phyloP scores from a whole-genome alignment of 768 basidiomycete species.

The Xerocomellus amylosporus region DNA sequence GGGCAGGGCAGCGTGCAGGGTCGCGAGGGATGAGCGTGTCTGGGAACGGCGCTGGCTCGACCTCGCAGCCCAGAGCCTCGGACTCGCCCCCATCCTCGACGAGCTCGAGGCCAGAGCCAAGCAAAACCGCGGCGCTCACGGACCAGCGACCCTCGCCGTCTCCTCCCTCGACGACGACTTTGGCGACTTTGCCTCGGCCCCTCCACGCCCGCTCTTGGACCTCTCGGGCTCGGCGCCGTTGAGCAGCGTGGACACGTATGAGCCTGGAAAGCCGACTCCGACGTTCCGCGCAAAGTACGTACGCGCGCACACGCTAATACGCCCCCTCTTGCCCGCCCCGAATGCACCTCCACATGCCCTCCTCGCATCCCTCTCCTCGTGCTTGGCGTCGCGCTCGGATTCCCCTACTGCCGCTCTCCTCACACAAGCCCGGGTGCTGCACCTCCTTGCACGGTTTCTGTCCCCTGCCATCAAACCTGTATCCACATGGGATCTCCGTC shows the following conservation, averaged over 20 bases:
- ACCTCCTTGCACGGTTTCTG: slow-evolving; percentile 72
- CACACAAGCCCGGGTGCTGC: slow-evolving; percentile 65
- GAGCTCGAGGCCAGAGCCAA: slow-evolving; percentile 48
- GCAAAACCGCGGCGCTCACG: slow-evolving; percentile 35
- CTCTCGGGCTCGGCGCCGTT: slow-evolving; percentile 10
- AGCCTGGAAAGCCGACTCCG: slow-evolving; percentile 23
- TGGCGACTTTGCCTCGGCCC: slow-evolving; percentile 72
- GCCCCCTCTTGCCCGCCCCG: slow-evolving; percentile 55
- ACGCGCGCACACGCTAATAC: slow-evolving; percentile 63
- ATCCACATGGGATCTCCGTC: slow-evolving; percentile 58
- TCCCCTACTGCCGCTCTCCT: slow-evolving; percentile 41
- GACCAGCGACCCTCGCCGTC: slow-evolving; percentile 60
- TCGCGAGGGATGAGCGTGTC: slow-evolving; percentile 67
- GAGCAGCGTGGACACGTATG: slow-evolving; percentile 15
- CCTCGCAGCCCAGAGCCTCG: slow-evolving; percentile 48
- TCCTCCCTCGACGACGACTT: slow-evolving; percentile 64
- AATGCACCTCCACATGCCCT: slow-evolving; percentile 64
- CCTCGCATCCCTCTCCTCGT: slow-evolving; percentile 48
- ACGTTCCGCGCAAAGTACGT: slow-evolving; percentile 57
- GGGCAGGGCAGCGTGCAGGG: slow-evolving; percentile 58
- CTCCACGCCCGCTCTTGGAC: slow-evolving; percentile 19
- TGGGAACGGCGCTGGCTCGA: slow-evolving; percentile 77
- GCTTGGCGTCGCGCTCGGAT: slow-evolving; percentile 37
- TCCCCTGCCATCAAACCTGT: slow-evolving; percentile 70
- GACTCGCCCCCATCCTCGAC: slow-evolving; percentile 51